Evolutionary conservation across 2,329 filamentous ascomycete species (phyloP).

Genomic region (Neofusicoccum sp.): DNA sequence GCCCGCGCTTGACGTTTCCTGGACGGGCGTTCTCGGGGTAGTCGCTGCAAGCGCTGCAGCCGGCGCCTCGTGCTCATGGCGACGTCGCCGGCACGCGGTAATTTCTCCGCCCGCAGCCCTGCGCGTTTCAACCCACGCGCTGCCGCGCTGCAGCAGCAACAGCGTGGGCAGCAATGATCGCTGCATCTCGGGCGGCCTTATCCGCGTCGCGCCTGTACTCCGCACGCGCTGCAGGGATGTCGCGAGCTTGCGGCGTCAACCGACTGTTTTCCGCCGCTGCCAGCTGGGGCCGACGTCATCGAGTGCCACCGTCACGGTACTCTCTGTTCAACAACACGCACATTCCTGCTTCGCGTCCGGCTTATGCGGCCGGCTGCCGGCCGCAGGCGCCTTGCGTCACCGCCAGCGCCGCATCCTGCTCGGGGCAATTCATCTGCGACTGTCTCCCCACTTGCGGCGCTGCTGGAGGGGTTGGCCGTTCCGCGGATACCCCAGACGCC

Average conservation of each 20-base stretch:
- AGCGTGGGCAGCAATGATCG: background rate
- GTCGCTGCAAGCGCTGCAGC: conserved; percentile 8
- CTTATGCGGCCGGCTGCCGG: conserved; percentile 4
- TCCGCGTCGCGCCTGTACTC: conserved; percentile 3
- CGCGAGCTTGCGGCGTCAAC: background rate
- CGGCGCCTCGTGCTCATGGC: background rate
- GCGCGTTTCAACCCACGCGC: conserved; percentile 1
- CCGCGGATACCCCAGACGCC: background rate
- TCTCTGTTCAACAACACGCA: conserved; percentile 4
- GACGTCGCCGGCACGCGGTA: background rate
- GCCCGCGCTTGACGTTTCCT: background rate
- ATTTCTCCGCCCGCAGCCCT: conserved; percentile 1
- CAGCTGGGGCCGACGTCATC: conserved; percentile 8
- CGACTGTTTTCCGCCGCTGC: conserved; percentile 3
- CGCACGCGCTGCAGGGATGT: conserved; percentile 9
- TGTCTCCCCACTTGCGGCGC: background rate
- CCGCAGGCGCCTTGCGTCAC: conserved; percentile 5
- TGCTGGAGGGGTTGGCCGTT: background rate
- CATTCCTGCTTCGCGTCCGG: conserved; percentile 9
- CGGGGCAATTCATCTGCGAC: background rate
- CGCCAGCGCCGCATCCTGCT: conserved; percentile 1
- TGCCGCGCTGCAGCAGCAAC: background rate
- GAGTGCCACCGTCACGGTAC: conserved; percentile 3
- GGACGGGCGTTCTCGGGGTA: background rate
- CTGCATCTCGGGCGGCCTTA: conserved; percentile 13